Percentiles rank a stretch among this genome's conserved stretches.
Evolutionary conservation across 139 green algal genomes (phyloP).

Genomic region (Gonium pectorale): DNA sequence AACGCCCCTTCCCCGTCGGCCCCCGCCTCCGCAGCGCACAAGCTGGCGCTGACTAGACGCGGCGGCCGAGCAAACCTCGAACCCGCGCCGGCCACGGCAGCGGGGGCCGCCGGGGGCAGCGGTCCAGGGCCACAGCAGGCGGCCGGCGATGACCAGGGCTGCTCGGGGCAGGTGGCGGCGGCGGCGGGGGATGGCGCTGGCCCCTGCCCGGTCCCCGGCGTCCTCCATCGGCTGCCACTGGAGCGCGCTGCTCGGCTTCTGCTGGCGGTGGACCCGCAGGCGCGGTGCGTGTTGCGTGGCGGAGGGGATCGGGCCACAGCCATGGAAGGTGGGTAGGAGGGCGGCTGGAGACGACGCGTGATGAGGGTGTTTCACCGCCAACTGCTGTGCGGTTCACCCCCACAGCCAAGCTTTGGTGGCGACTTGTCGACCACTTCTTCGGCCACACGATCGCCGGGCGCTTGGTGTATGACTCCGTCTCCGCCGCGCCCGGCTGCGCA

Average conservation of each 20-base stretch:
- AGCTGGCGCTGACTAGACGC: neutral
- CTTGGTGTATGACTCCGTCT: too few species aligned
- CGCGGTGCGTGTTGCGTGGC: neutral
- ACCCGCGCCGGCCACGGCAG: neutral
- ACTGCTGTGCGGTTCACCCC: neutral
- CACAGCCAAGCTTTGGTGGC: too few species aligned
- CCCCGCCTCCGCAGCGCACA: neutral
- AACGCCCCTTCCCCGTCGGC: too few species aligned
- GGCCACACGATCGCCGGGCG: too few species aligned
- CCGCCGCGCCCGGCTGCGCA: neutral
- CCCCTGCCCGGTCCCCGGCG: neutral
- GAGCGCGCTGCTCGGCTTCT: neutral
- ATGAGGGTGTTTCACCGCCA: neutral
- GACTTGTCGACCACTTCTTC: too few species aligned
- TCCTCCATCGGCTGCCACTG: conserved; percentile 6
- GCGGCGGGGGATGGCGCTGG: too few species aligned
- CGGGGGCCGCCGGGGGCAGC: too few species aligned
- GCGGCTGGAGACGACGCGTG: neutral
- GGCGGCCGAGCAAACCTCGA: neutral
- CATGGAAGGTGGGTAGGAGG: neutral
- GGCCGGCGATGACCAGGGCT: too few species aligned
- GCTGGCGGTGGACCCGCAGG: neutral
- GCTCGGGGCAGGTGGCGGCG: too few species aligned
- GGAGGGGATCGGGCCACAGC: too few species aligned
- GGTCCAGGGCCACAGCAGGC: too few species aligned